Evolutionary conservation across 2,329 filamentous ascomycete species (phyloP), one percentile per base, ranked within the genome.

Genomic region (Thielaviopsis ethacetica): DNA sequence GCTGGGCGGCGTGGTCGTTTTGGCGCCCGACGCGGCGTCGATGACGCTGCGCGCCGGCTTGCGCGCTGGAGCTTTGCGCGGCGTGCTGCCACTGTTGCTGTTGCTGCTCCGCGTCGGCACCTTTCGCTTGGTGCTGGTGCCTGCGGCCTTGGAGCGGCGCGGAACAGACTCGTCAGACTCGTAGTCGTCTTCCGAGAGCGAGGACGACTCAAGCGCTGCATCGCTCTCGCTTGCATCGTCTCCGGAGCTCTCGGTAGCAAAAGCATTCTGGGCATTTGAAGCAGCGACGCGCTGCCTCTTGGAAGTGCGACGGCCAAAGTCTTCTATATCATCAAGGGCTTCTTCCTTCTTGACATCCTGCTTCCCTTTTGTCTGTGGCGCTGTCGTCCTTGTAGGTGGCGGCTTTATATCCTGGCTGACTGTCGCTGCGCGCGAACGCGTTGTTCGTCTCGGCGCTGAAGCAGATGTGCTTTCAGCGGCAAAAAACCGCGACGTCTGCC

Each of bases 1-100:
- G 0, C 82, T 76, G 0, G 91, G 90, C 1, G 89, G 81, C n/a
- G 71, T 68, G 26, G 73, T 67, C 2, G 38, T 17, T n/a, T 44
- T 44, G 38, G 30, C 7, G 30, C 30, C 30, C 10, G 30, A 34
- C 3, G 30, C 30, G 7, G 30, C 66, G 62, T 76, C 70, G 51
- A 70, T 68, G 24, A 71, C 67, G 62, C 71, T 71, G 61, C 75
- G 72, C 12, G 74, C 76, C 1, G 77, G 75, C 59, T 77, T 78
- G 56, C 76, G 73, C 10, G 68, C 68, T 27, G 69, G 15, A 15
- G 30, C 50, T 58, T 53, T 27, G 47, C 27, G 52, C 26, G 13
- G 52, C 19, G 15, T 17, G 7, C 27, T 17, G 22, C 26, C n/a
- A 15, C 6, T 17, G 22, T 6, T 26, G 1, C n/a, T n/a, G n/a